phyloP scores from a whole-genome alignment of 192 early-diverging fungal species.

The Phlyctochytrium arcticum region DNA sequence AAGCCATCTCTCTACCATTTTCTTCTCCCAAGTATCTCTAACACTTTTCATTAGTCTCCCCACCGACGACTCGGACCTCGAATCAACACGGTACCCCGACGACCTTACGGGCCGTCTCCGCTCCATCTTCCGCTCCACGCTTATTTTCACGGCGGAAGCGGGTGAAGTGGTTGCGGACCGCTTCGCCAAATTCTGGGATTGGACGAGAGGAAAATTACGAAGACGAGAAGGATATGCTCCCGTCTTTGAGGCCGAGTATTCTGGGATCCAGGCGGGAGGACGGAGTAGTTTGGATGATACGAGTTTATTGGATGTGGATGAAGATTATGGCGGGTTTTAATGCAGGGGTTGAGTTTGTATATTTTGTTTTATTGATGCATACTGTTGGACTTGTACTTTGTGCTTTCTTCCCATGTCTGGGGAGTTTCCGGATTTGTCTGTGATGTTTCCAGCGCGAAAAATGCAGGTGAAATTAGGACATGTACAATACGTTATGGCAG shows the following conservation, averaged over 20 bases:
- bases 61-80: constrained; percentile 16
- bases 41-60: constrained; percentile 21
- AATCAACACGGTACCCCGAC: neutral
- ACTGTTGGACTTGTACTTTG: too few relatives aligned
- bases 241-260: neutral
- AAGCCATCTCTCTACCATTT: neutral
- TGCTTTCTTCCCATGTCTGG: too few relatives aligned
- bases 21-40: neutral
- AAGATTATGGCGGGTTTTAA: too few relatives aligned
- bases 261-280: neutral
- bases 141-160: constrained; percentile 15
- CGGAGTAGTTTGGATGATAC: constrained; percentile 14
- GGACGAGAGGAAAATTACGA: neutral
- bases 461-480: too few relatives aligned
- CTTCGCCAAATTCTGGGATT: constrained; percentile 20
- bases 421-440: too few relatives aligned
- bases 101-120: neutral
- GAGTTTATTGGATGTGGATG: constrained; percentile 25
- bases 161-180: constrained; percentile 21
- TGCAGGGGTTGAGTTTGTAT: too few relatives aligned
- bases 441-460: too few relatives aligned
- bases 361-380: too few relatives aligned
- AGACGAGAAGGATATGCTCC: constrained; percentile 18
- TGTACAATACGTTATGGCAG: too few relatives aligned
- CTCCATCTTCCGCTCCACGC: neutral